Base-by-base conservation (phyloP, 345 rosid species). In the Rhizophora mangle region DNA sequence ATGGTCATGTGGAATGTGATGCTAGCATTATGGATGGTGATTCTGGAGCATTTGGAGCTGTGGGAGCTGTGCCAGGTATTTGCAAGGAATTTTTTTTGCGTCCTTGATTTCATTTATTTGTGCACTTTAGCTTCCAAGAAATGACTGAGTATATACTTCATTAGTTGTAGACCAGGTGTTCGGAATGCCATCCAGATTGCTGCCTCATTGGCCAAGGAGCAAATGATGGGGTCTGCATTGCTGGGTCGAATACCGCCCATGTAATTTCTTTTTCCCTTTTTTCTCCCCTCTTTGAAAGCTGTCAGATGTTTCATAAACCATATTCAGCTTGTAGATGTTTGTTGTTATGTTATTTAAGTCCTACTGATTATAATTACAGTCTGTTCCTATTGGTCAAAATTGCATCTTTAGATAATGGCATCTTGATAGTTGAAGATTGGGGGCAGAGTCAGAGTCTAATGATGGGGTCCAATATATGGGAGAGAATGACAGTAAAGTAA, bases 181-280 rank as follows among this genome's bases (percentile, higher is more conserved):
- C 84, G 74, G 76, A 95, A 86, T 88, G 92, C 93, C 70, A 89
- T 95, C 81, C 82, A 85, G 82, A 87, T 92, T 77, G 97, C 96
- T 74, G 83, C 92, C 59, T 79, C 79, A 43, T 80, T 95, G 83
- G 79, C 87, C 78, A 90, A 88, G 79, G 96, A 90, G 74, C 97
- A 92, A 74, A 78, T 83, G 74, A 71, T n/a, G 56, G 89, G 89
- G 21, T 82, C 90, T 65, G 76, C 87, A 19, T 63, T 84, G 62
- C 80, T 92, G 85, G 99, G 96, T 77, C 92, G 96, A 81, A 81
- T 95, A 75, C 87, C 95, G 70, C 99, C 99, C 52, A 90, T 95
- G 97, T 95, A 87, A 87, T 31, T 22, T 56, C 68, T 68, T 15
- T 62, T 70, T 20, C 60, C 47, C 63, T 74, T 68, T 8, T 65